Base-by-base conservation (phyloP, 202 grass and related monocot species). In the Eragrostis tef region DNA sequence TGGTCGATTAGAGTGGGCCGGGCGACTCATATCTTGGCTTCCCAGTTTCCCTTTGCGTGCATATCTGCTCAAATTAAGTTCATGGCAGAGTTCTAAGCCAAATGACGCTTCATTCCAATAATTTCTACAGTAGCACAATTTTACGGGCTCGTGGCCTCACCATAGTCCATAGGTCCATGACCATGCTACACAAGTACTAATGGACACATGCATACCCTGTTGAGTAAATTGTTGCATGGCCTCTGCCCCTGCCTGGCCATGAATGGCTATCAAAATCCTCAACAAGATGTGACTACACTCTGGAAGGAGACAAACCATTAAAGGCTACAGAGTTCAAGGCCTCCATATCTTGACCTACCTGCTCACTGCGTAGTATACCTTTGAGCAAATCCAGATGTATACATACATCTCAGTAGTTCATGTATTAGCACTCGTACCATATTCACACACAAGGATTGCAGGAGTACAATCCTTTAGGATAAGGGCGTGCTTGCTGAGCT, bases 241-340 rank as follows among this genome's bases (percentile, higher is more conserved):
- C 62, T 83, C 83, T 86, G 82, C 71, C 27, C 73, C 59, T 83
- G 87, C 83, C 51, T 86, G 79, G 31, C 59, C 67, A 83, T 61
- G 87, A 86, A 86, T 86, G 79, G 79, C 77, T 90, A 83, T 80
- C 88, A 90, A 90, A 87, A 90, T 87, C 84, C 79, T 83, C 84
- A 84, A 84, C 75, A 79, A 68, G 86, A 91, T 87, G 88, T 91
- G 91, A 91, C 91, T 57, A 84, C 66, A 89, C 91, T 84, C 71
- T 83, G 86, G 44, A 24, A 54, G 75, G 70, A 82, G 83, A 90
- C 88, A 93, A 85, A 60, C 41, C 82, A 93, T 93, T 93, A 60
- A 90, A 88, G 68, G 64, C 75, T 75, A 83, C 81, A 74, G 56
- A 88, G 73, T 91, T 71, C 75, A 86, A 94, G 88, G 84, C 53